Evolutionary conservation across 352 stramenopile genomes (phyloP), one percentile per base, ranked within the genome.

Genomic region (Pythium diclinum): DNA sequence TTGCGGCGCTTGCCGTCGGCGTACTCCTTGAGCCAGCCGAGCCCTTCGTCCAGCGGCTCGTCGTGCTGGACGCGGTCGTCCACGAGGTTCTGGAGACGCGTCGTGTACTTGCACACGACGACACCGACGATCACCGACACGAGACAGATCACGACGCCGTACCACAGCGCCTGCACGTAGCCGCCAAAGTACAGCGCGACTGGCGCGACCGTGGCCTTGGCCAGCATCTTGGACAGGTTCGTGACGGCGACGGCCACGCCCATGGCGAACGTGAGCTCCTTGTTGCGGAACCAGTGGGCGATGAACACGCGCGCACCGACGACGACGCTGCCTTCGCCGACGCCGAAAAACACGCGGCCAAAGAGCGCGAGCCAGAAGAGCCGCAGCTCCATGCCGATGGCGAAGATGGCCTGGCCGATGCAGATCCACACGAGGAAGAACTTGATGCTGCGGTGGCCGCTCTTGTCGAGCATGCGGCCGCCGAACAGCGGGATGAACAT

Each of bases 191-290:
- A 84, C 16, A 95, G 68, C 1, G 88, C 88, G 33, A 96, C 79
- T 0, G 90, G 89, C 13, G 87, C 89, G 21, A 95, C 85, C 6
- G 87, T 95, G 1, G 89, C 74, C 71, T 96, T 96, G 14, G 89
- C 88, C n/a, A 96, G 59, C 80, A 96, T 97, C 81, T 97, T 97
- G 61, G 81, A 92, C 11, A 96, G 62, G 66, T 96, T 96, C n/a
- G 90, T 95, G 38, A 95, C 66, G 14, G 86, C 89, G n/a, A 97
- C 88, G 44, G 71, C 87, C 13, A 95, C 86, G 36, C 90, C 90
- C 83, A 96, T 92, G 42, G 87, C 87, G 48, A 94, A 96, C 11
- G 85, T 94, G n/a, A 96, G 77, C 67, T 95, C 87, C 19, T 69
- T 76, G 63, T 89, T 79, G 42, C 81, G 71, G 65, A 95, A 95